Base-by-base conservation (phyloP, 768 basidiomycete species). In the Agaricus subrufescens region DNA sequence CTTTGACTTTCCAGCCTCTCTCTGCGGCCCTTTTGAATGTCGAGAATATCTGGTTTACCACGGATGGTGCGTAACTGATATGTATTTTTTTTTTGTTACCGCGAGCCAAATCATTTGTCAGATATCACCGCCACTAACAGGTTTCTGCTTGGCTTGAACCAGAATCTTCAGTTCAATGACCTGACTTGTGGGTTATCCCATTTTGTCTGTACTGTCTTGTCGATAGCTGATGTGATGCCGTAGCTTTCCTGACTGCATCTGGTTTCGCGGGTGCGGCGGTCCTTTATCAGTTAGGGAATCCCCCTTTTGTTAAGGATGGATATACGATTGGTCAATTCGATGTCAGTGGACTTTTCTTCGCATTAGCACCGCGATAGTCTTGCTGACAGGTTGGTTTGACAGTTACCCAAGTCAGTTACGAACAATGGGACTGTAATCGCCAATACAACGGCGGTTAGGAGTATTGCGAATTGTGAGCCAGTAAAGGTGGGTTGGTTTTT, bases 201-300 rank as follows among this genome's bases (percentile, higher is more conserved):
- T 19, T 30, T 12, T 5, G 34, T 29, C 29, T 9, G 40, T 39
- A n/a, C 48, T 34, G 37, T 30, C 2, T 9, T 31, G 46, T 11
- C 14, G 3, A 46, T 31, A 29, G 30, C 26, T 60, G 27, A 58
- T 10, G 10, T 14, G 9, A 46, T 46, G 56, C 19, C 30, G 7
- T 58, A 82, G 79, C 74, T 3, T 83, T 82, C 66, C 64, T 80
- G 40, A 74, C 78, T 39, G 82, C 81, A 7, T 77, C 82, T 7
- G 82, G 82, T 11, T 83, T 75, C 58, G 79, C 82, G 11, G 75
- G 78, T 9, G 76, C 81, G 5, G 71, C 72, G 1, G 74, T 78
- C 9, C 62, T 79, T 25, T 84, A 81, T 60, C 63, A 73, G 52
- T 66, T 83, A 3, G 66, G 66, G 0, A 65, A 73, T 29, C 78